Base-by-base conservation (phyloP, 2,329 filamentous ascomycete species). In the Magnaporthiopsis rhizophila region DNA sequence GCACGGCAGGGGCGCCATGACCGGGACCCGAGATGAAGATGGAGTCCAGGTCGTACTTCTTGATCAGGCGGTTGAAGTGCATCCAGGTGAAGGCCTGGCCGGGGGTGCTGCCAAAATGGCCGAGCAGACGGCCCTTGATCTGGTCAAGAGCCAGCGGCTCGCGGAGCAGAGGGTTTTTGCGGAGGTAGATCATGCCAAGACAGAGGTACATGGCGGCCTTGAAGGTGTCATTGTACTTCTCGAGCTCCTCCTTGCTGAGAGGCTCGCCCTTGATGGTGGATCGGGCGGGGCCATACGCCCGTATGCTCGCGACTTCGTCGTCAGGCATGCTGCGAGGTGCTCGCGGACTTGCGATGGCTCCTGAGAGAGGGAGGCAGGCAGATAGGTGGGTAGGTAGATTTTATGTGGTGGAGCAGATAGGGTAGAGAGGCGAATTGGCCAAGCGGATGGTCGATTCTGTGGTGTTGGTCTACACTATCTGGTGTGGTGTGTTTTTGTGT, bases 11-110 rank as follows among this genome's bases (percentile, higher is more conserved):
- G 1, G 90, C 90, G 64, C 90, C 90, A 69, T 93, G 90, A 57
- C 90, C 90, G 0, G 90, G 90, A 7, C 90, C 90, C 2, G 88
- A 91, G 65, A 93, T 80, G 73, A 90, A 92, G 69, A 91, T 81
- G 36, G 85, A 82, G 71, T 93, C 82, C 62, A 92, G 77, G 68
- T 90, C 84, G 71, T 91, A 89, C 76, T 92, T 92, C 75, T 89
- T 91, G 80, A 92, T 91, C 65, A 92, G 78, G 45, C 89, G 87
- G 75, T 92, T 92, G 81, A 91, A 89, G 77, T 92, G 89, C 78
- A 92, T 90, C 74, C 87, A 92, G 45, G 89, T 90, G 76, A 93
- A 92, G 65, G 89, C 87, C 75, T 92, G 90, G 18, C 89, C 90
- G n/a, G 90, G 87, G 62, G 90, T 89, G 3, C 88, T 91, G 64